Conservation (phyloP, 2,329 filamentous ascomycete genomes). For the Hymenoscyphus fructigenus region DNA sequence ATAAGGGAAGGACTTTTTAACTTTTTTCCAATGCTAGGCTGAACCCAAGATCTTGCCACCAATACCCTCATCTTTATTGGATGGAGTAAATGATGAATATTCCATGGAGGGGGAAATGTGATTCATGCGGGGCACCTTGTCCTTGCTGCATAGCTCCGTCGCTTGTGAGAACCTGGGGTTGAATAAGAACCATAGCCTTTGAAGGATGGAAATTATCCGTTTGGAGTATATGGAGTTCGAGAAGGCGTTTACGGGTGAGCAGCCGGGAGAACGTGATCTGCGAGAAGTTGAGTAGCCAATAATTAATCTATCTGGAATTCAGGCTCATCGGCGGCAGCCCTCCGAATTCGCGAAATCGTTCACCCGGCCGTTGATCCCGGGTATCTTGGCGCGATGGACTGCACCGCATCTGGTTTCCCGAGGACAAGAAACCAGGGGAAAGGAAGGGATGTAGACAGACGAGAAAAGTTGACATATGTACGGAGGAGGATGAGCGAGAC, state of each 20-base stretch:
- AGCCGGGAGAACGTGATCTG: constrained; percentile 22
- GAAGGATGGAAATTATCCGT: constrained; percentile 19
- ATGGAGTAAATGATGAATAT: constrained; percentile 19
- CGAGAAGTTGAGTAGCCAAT: constrained; percentile 11
- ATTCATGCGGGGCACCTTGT: constrained; percentile 13
- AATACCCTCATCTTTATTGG: constrained; percentile 19
- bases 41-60: constrained; percentile 12
- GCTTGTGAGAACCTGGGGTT: constrained; percentile 5
- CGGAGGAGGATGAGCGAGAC: background rate
- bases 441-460: background rate
- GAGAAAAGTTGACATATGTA: background rate
- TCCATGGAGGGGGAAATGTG: constrained; percentile 11
- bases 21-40: constrained; percentile 20
- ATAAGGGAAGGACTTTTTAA: constrained; percentile 7
- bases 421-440: background rate
- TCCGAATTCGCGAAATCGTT: constrained; percentile 29
- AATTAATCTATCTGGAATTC: constrained; percentile 24
- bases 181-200: background rate
- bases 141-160: constrained; percentile 10
- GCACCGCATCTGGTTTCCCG: constrained; percentile 2
- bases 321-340: constrained; percentile 19
- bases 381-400: constrained; percentile 1
- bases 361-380: constrained; percentile 14
- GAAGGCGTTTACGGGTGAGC: constrained; percentile 12
- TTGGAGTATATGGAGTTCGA: constrained; percentile 17